A percentile compares a stretch with the other conserved stretches of the same genome.
phyloP scores from a whole-genome alignment of 2,329 filamentous ascomycete species.

The Beauveria sp. region DNA sequence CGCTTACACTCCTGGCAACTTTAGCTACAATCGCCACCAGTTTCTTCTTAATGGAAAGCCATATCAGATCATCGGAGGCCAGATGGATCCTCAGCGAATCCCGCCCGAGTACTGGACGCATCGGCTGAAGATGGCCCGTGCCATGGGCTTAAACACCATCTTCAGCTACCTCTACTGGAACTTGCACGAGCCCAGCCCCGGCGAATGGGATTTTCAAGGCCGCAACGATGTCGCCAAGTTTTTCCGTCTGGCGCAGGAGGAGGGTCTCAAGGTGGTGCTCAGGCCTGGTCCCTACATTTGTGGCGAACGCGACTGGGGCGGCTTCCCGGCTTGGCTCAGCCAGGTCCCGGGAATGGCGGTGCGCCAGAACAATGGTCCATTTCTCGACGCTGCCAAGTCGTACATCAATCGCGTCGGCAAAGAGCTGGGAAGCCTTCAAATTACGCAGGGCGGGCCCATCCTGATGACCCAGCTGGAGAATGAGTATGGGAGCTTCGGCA shows the following conservation, averaged over 20 bases:
- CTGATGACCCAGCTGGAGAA: constrained; percentile 45
- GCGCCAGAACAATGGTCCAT: constrained; percentile 31
- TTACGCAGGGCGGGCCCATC: constrained; percentile 36
- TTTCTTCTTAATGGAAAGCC: constrained; percentile 33
- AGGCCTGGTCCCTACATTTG: constrained; percentile 42
- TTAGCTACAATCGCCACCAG: constrained; percentile 30
- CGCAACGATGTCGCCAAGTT: constrained; percentile 37
- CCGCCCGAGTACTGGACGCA: constrained; percentile 39
- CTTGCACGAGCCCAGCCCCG: constrained; percentile 33
- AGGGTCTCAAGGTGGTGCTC: constrained; percentile 34
- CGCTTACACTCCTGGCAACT: constrained; percentile 14
- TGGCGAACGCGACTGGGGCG: constrained; percentile 42
- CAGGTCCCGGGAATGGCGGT: constrained; percentile 32
- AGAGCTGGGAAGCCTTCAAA: constrained; percentile 28
- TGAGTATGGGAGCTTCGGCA: constrained; percentile 42
- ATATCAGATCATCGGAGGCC: constrained; percentile 37
- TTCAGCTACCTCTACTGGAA: constrained; percentile 46
- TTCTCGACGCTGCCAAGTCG: constrained; percentile 26
- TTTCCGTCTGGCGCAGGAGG: constrained; percentile 35
- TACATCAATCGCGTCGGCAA: constrained; percentile 33
- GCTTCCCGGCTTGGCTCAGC: constrained; percentile 38
- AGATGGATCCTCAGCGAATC: constrained; percentile 44
- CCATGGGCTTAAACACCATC: constrained; percentile 70
- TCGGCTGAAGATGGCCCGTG: constrained; percentile 67
- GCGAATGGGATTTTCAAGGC: constrained; percentile 28